Evolutionary conservation across 192 early-diverging fungal species (phyloP), one percentile per base, ranked within the genome.

Genomic region (Podila clonocystis): DNA sequence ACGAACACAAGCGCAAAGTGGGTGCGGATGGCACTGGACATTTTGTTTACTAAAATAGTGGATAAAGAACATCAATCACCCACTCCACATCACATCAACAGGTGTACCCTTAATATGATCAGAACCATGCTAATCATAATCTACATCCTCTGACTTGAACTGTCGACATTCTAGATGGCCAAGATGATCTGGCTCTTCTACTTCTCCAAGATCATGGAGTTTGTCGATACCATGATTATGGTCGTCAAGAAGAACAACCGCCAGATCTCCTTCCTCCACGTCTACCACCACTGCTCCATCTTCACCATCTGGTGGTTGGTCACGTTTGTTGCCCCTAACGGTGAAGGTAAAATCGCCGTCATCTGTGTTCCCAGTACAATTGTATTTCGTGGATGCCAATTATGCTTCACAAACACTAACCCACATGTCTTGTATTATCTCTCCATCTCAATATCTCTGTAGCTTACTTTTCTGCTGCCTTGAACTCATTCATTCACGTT

Each of bases 181-280:
- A 91, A 87, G 76, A 73, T 89, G 70, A 75, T 88, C 63, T 91
- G 90, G 89, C 74, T 91, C 48, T 91, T 91, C 60, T 91, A 91
- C 72, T 74, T 91, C 50, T 89, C 89, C 58, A 91, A 91, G 74
- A 88, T 80, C 30, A 72, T 83, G 68, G 90, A 91, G 82, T 91
- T 91, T 66, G 80, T 87, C 34, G 90, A 91, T 67, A 91, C 90
- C 24, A 74, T 91, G 67, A 91, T 91, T 63, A 91, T 91, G 90
- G 73, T 91, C 30, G 67, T 90, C 62, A 91, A 91, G 75, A 91
- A 91, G 75, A 91, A 91, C 84, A 84, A 89, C 82, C 88, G 83
- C 30, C 90, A 91, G 71, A 87, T 91, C 58, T 87, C 88, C 0
- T 91, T 91, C 82, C 73, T 91, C 62, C 90, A 91, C 75, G 78